These are phyloP conservation scores for Sporisorium graminicola DNA, from an alignment of 1,284 basidiomycete species.

Conservation along the genomic window DNA sequence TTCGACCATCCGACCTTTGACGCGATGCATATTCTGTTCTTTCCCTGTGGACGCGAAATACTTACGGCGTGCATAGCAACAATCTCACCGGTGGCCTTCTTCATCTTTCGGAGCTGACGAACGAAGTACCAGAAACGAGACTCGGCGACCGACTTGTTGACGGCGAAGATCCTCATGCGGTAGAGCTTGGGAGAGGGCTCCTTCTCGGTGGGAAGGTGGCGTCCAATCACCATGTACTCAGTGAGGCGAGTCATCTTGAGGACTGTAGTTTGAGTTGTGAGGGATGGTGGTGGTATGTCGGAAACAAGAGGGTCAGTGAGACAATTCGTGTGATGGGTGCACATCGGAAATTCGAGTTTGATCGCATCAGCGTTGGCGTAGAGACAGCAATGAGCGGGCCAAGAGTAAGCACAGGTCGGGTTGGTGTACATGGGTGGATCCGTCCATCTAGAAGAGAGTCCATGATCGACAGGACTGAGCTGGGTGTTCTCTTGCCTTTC, in stretches of 20 bases:
- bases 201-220: constrained; percentile 92
- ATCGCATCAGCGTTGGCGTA: constrained; percentile 28
- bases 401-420: neutral
- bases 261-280: constrained; percentile 26
- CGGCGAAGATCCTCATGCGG: constrained; percentile 99
- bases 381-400: neutral
- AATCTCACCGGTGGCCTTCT: constrained; percentile 99
- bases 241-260: constrained; percentile 69
- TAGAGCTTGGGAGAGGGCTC: constrained; percentile 96
- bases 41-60: neutral
- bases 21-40: constrained; percentile 3
- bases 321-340: neutral
- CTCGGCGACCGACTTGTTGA: constrained; percentile 97
- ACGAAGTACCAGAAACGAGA: constrained; percentile 99
- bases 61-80: constrained; percentile 96
- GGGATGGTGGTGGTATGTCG: constrained; percentile 2
- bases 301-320: constrained; percentile 19
- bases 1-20: neutral
- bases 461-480: neutral
- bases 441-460: neutral
- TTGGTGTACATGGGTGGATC: neutral
- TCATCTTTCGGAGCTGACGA: constrained; percentile 87
- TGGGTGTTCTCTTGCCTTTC: too few relatives aligned
- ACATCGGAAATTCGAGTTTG: neutral
- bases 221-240: constrained; percentile 98